Evolutionary conservation across 1,284 basidiomycete species (phyloP).

Genomic region (Porodaedalea pini): DNA sequence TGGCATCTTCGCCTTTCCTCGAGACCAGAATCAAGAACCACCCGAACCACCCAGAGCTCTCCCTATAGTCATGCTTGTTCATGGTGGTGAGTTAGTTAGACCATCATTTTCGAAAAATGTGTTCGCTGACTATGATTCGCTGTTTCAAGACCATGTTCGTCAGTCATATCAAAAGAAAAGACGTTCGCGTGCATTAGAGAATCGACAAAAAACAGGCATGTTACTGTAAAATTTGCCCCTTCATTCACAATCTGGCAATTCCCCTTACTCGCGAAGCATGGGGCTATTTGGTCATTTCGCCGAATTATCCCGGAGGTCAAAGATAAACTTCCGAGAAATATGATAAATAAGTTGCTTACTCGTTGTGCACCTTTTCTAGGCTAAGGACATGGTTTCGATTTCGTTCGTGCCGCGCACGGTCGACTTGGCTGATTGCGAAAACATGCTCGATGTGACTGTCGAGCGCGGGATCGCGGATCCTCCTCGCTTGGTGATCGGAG

Average conservation of each 20-base stretch:
- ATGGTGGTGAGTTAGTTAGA: constrained; percentile 23
- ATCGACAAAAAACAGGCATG: not conserved
- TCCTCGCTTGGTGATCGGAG: constrained; percentile 21
- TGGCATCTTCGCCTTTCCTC: constrained; percentile 17
- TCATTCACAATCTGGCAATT: constrained; percentile 3
- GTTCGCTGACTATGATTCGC: not conserved
- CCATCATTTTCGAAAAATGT: too few relatives aligned
- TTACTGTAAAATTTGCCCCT: constrained; percentile 12
- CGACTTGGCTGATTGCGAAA: constrained; percentile 24
- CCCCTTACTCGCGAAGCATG: constrained; percentile 17
- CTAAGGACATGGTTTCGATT: constrained; percentile 20
- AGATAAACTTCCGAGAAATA: not conserved
- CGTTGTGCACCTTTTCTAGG: too few relatives aligned
- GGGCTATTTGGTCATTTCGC: constrained; percentile 22
- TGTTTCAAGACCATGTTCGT: constrained; percentile 11
- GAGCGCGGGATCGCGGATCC: constrained; percentile 20
- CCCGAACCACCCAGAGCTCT: not conserved
- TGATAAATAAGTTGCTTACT: too few relatives aligned
- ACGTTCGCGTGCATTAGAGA: too few relatives aligned
- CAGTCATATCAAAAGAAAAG: not conserved
- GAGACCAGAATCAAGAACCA: not conserved
- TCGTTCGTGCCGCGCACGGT: constrained; percentile 20
- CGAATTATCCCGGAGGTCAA: constrained; percentile 24
- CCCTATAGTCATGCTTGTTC: constrained; percentile 22
- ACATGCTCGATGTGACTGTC: constrained; percentile 22